phyloP scores from a whole-genome alignment of 1,284 basidiomycete genomes.

The Irpex sp. region DNA sequence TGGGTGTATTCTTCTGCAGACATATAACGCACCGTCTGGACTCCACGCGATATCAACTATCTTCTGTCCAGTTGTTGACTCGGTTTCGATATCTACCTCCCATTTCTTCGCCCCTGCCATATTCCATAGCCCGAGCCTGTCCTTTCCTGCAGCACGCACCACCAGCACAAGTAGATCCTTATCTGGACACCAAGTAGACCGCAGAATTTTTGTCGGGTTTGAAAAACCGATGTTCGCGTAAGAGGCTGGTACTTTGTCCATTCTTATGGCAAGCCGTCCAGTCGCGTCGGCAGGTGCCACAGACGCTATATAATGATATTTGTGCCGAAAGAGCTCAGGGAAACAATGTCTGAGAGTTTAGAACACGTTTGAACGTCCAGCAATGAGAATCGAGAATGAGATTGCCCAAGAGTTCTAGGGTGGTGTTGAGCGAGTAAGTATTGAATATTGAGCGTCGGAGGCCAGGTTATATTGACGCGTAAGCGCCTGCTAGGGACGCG shows the following conservation, averaged over 20 bases:
- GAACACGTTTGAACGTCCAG: neutral
- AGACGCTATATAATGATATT: too few relatives aligned
- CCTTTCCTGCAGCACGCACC: conserved; percentile 58
- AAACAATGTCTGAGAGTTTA: neutral
- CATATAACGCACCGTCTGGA: conserved; percentile 60
- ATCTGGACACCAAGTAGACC: conserved; percentile 76
- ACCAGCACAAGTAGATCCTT: conserved; percentile 74
- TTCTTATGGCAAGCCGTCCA: neutral
- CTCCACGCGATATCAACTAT: conserved; percentile 71
- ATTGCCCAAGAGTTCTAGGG: neutral
- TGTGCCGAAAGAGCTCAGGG: neutral
- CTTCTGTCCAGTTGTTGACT: conserved; percentile 40
- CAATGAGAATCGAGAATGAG: neutral
- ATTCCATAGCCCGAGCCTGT: conserved; percentile 75
- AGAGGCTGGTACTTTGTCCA: conserved; percentile 27
- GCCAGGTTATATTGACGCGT: neutral
- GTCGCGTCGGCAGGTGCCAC: neutral
- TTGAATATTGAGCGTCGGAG: neutral
- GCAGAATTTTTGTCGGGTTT: conserved; percentile 50
- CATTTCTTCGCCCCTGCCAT: conserved; percentile 75
- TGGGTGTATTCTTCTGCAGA: conserved; percentile 6
- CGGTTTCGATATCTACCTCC: conserved; percentile 61
- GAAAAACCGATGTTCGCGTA: conserved; percentile 58
- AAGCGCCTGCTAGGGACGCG: neutral
- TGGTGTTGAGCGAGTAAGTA: neutral